These are phyloP conservation scores for Cladophialophora carrionii DNA, from an alignment of 2,329 filamentous ascomycete genomes.

Conservation along the genomic window DNA sequence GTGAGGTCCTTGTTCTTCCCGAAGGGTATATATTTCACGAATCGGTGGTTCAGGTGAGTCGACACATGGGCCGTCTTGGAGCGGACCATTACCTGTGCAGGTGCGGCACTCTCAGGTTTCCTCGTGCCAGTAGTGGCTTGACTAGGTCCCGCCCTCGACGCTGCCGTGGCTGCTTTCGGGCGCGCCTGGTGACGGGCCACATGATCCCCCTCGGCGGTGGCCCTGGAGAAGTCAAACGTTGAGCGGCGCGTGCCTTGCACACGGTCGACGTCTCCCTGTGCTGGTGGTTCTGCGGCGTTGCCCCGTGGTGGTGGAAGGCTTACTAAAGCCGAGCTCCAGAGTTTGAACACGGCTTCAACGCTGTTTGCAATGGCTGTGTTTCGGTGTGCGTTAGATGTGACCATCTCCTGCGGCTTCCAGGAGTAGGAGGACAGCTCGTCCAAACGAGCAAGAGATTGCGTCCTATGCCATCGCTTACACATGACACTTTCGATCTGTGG, in stretches of 20 bases:
- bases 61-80: background rate
- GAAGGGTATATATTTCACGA: background rate
- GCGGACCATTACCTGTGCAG: background rate
- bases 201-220: background rate
- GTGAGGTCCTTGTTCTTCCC: constrained; percentile 4
- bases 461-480: background rate
- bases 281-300: background rate
- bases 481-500: background rate
- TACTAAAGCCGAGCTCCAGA: background rate
- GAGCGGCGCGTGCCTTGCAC: background rate
- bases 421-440: background rate
- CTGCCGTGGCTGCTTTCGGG: background rate
- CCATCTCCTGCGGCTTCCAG: background rate
- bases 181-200: background rate
- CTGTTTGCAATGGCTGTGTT: background rate
- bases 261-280: background rate
- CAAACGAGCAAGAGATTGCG: background rate
- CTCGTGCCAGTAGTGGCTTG: background rate
- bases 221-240: background rate
- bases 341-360: background rate
- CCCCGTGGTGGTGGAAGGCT: background rate
- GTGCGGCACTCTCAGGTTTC: background rate
- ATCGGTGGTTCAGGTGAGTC: background rate
- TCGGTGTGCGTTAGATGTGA: background rate
- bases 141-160: background rate